Evolutionary conservation across 2,329 filamentous ascomycete genomes (phyloP).

Genomic region (Scolecobasidium constrictum): DNA sequence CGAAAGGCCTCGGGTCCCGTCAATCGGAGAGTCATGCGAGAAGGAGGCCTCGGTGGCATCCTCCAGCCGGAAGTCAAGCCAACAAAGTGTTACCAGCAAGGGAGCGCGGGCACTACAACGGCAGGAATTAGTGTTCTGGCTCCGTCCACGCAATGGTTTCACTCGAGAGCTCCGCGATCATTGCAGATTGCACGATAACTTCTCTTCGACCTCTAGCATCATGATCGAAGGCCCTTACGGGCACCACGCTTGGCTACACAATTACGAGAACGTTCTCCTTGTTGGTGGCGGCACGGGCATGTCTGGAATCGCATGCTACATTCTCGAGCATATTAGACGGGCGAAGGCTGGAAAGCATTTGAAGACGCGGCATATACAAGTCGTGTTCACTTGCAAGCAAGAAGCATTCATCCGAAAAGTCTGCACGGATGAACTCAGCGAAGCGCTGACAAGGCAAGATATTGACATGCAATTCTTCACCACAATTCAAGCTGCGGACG

Average conservation of each 20-base stretch:
- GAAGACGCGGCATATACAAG: slow-evolving; percentile 10
- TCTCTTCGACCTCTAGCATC: slow-evolving; percentile 22
- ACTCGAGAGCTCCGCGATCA: slow-evolving; percentile 33
- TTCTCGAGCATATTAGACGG: slow-evolving; percentile 11
- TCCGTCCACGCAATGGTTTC: slow-evolving; percentile 41
- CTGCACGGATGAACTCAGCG: neutral
- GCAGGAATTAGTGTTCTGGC: slow-evolving; percentile 31
- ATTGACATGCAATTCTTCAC: neutral
- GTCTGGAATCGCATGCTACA: slow-evolving; percentile 21
- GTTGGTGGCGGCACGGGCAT: slow-evolving; percentile 26
- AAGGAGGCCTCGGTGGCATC: no score
- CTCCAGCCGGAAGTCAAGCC: no score
- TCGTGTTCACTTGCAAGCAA: neutral
- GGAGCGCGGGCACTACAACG: no score
- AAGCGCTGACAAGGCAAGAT: neutral
- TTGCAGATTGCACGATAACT: slow-evolving; percentile 19
- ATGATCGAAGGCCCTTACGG: slow-evolving; percentile 43
- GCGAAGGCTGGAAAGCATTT: slow-evolving; percentile 17
- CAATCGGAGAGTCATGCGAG: no score
- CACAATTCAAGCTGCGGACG: neutral
- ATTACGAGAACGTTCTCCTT: slow-evolving; percentile 28
- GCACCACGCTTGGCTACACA: slow-evolving; percentile 27
- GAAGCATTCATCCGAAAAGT: neutral
- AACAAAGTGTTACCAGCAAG: no score
- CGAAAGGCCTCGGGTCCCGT: no score